A percentile compares a stretch with the other conserved stretches of the same genome.
These are phyloP conservation scores for Microbotryum silenes-acaulis DNA, from an alignment of 1,284 basidiomycete genomes.

Conservation along the genomic window DNA sequence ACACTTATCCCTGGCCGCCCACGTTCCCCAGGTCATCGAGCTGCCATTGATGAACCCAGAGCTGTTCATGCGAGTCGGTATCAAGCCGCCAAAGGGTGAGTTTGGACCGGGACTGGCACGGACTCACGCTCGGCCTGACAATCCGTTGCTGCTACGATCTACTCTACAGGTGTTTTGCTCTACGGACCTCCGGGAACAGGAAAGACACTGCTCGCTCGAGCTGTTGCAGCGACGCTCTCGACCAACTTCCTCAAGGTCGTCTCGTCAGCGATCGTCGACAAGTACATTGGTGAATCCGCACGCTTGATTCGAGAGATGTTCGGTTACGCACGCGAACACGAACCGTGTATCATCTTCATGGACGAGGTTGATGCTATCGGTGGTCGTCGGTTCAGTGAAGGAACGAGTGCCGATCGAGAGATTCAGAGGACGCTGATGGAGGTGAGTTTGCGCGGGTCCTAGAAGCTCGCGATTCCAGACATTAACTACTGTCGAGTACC, in stretches of 20 bases:
- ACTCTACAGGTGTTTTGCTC: conserved; percentile 54
- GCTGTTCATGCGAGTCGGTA: conserved; percentile 88
- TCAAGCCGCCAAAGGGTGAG: conserved; percentile 84
- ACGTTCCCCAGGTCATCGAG: conserved; percentile 71
- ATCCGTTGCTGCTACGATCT: too few relatives aligned
- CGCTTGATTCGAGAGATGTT: conserved; percentile 97
- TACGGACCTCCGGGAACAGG: conserved; percentile 93
- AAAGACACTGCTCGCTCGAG: conserved; percentile 90
- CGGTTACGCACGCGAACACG: conserved; percentile 91
- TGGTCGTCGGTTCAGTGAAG: conserved; percentile 92
- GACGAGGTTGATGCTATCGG: conserved; percentile 99
- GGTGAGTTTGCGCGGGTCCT: conserved; percentile 45
- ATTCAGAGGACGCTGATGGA: conserved; percentile 99
- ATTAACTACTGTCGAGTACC: background rate
- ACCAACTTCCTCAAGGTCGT: conserved; percentile 99
- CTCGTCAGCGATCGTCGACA: conserved; percentile 98
- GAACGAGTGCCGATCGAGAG: conserved; percentile 95
- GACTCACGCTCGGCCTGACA: too few relatives aligned
- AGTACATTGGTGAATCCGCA: conserved; percentile 97
- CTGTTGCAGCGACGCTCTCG: conserved; percentile 88
- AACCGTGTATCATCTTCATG: conserved; percentile 99
- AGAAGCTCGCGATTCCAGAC: too few relatives aligned
- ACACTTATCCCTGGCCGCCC: background rate
- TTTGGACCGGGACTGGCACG: background rate
- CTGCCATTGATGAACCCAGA: conserved; percentile 92